Base-by-base conservation (phyloP, 495 filamentous ascomycete genomes). In the Cladorrhinum samala region DNA sequence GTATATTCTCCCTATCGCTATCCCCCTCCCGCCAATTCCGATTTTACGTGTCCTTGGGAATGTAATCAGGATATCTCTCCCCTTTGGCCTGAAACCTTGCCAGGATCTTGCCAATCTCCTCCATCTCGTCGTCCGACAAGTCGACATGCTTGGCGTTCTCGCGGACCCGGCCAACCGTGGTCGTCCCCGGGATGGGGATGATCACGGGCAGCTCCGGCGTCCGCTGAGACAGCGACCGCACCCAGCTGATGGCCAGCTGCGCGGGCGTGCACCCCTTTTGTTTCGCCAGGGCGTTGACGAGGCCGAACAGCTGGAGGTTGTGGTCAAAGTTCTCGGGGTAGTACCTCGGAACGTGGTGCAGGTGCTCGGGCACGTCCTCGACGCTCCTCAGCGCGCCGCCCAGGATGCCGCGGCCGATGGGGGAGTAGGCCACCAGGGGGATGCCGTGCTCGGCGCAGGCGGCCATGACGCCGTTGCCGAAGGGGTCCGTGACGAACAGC, bases 111-210 rank as follows among this genome's bases (percentile, higher is more conserved):
- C 81, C 70, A 33, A 85, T 76, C 57, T 72, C 65, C n/a, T 54
- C 62, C 70, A 77, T 60, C 57, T 83, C 81, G 13, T 69, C 71
- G 7, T 72, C 65, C 5, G 63, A 69, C 21, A 83, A 54, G 0
- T 73, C 65, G 0, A 83, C 67, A 9, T 65, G 23, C 14, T 55
- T 64, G 3, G 61, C 49, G 61, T 84, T 85, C 68, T 84, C 81
- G 17, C 59, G 44, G 2, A 83, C 70, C 3, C 77, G 66, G 3
- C 50, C 66, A 2, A 53, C 69, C 1, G 69, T 74, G 25, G 77
- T 83, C 11, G 84, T 81, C 13, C 91, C 90, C 1, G 89, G 91
- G 56, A 96, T 94, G 3, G 90, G 91, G 51, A 94, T 85, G 58
- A 95, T 86, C 3, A 74, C 77, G 11, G 83, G 81, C 64, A 84